These are phyloP conservation scores for Darksidea phi DNA, from an alignment of 495 filamentous ascomycete species.

Conservation along the genomic window DNA sequence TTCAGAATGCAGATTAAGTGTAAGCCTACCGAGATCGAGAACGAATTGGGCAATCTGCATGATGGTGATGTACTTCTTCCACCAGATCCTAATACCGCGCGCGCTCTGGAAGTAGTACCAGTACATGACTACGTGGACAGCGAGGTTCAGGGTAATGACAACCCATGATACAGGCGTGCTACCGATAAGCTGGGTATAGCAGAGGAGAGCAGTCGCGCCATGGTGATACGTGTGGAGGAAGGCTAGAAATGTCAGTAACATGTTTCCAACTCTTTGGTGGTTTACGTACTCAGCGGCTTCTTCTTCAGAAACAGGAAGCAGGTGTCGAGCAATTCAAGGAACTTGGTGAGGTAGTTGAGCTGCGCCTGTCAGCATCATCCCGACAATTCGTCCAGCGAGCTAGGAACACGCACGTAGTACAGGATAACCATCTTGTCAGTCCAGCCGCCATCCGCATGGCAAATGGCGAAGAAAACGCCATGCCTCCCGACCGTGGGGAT, in stretches of 20 bases:
- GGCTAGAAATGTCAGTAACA: conserved; percentile 46
- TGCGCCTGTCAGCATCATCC: conserved; percentile 47
- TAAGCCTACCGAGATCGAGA: conserved; percentile 67
- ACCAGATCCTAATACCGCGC: conserved; percentile 79
- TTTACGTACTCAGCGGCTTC: conserved; percentile 70
- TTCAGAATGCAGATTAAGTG: background rate
- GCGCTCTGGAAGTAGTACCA: conserved; percentile 82
- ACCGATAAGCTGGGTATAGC: conserved; percentile 80
- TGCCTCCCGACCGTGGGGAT: conserved; percentile 64
- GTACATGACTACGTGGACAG: conserved; percentile 73
- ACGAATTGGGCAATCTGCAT: conserved; percentile 83
- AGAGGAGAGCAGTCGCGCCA: conserved; percentile 78
- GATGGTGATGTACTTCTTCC: conserved; percentile 87
- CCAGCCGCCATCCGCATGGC: conserved; percentile 70
- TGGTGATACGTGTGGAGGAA: conserved; percentile 89
- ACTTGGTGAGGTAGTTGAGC: conserved; percentile 85
- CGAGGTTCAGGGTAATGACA: conserved; percentile 72
- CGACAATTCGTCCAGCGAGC: background rate
- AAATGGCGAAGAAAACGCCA: conserved; percentile 73
- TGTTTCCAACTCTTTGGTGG: background rate
- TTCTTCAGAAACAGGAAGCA: conserved; percentile 84
- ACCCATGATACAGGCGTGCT: conserved; percentile 79
- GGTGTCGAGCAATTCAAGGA: conserved; percentile 77
- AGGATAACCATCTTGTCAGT: conserved; percentile 71
- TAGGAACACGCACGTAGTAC: conserved; percentile 65